Evolutionary conservation across 768 basidiomycete species (phyloP).

Genomic region (Terana coerulea): DNA sequence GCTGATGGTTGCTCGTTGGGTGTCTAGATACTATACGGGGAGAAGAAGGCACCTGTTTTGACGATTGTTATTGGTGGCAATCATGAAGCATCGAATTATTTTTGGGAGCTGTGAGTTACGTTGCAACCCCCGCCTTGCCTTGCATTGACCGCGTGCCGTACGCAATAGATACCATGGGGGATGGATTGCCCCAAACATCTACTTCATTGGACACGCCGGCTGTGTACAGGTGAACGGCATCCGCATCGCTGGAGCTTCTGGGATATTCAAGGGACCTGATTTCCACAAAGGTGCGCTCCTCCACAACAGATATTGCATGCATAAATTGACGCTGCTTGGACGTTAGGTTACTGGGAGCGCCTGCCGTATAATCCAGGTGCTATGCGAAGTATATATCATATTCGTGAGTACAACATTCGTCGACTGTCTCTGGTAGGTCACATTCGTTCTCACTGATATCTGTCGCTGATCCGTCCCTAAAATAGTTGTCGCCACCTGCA

Average conservation of each 20-base stretch:
- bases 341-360: constrained; percentile 71
- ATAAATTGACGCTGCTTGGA: background rate
- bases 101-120: constrained; percentile 82
- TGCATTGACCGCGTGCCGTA: background rate
- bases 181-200: constrained; percentile 96
- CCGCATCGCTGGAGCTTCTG: constrained; percentile 86
- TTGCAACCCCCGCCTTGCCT: constrained; percentile 7
- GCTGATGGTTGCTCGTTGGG: background rate
- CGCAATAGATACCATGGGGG: constrained; percentile 95
- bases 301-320: background rate
- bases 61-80: constrained; percentile 97
- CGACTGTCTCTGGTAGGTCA: constrained; percentile 68
- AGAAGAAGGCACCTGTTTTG: constrained; percentile 76
- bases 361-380: constrained; percentile 73
- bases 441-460: background rate
- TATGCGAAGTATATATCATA: constrained; percentile 86
- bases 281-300: constrained; percentile 56
- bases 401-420: constrained; percentile 79
- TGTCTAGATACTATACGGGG: constrained; percentile 91
- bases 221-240: constrained; percentile 85
- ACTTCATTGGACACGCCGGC: constrained; percentile 91
- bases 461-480: background rate
- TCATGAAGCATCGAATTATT: constrained; percentile 94
- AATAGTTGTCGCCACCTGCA: constrained; percentile 54
- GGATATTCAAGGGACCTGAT: constrained; percentile 82